These are phyloP conservation scores for Kwoniella sp. DNA, from an alignment of 768 basidiomycete genomes.

Conservation along the genomic window DNA sequence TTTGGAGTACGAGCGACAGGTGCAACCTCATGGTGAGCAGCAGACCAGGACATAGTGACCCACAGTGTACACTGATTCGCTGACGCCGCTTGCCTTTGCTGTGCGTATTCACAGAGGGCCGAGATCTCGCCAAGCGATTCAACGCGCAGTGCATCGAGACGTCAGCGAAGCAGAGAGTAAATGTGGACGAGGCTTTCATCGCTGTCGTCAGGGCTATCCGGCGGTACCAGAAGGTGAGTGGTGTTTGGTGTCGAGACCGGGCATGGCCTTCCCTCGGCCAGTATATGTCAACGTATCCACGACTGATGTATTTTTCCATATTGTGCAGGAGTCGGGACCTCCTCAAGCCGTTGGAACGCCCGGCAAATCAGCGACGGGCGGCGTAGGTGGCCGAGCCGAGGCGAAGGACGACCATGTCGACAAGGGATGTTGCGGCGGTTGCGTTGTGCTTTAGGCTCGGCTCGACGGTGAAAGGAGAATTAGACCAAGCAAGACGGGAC, in stretches of 20 bases:
- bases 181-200: conserved; percentile 93
- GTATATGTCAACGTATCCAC: neutral
- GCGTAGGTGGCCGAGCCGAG: conserved; percentile 40
- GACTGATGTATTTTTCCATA: too few species aligned
- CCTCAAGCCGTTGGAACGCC: conserved; percentile 34
- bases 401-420: conserved; percentile 47
- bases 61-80: neutral
- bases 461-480: neutral
- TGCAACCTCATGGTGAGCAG: conserved; percentile 83
- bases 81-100: neutral
- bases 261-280: too few species aligned
- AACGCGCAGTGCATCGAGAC: conserved; percentile 94
- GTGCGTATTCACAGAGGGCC: conserved; percentile 72
- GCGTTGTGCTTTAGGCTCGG: conserved; percentile 48
- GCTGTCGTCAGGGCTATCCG: conserved; percentile 91
- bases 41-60: neutral
- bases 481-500: neutral
- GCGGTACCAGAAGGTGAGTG: conserved; percentile 81
- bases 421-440: conserved; percentile 56
- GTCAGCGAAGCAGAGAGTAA: conserved; percentile 93
- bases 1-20: conserved; percentile 92
- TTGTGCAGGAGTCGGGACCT: conserved; percentile 51
- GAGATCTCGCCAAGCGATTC: conserved; percentile 91
- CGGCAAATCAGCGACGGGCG: conserved; percentile 37
- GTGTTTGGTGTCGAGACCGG: too few species aligned